phyloP scores from a whole-genome alignment of 805 yeast species.

The Sugiyamaella floridensis region DNA sequence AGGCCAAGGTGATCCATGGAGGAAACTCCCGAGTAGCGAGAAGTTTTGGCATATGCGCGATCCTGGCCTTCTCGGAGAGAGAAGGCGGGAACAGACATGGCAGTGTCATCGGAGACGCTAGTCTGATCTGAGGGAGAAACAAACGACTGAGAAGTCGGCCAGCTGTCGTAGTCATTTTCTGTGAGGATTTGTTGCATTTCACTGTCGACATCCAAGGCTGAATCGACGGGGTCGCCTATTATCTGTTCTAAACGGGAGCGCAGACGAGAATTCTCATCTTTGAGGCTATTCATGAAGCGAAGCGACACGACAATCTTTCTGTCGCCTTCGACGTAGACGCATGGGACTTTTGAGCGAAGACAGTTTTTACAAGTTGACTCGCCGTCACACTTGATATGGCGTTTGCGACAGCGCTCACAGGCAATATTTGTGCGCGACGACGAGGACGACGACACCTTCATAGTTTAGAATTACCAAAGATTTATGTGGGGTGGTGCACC shows the following conservation, averaged over 20 bases:
- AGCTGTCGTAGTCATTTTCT: neutral
- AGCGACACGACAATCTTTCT: constrained; percentile 22
- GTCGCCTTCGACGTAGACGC: constrained; percentile 22
- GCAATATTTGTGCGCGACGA: constrained; percentile 12
- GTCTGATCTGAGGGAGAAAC: constrained; percentile 2
- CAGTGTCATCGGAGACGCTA: neutral
- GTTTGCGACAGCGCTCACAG: constrained; percentile 23
- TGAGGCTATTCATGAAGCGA: constrained; percentile 17
- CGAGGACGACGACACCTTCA: neutral
- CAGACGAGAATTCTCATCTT: constrained; percentile 16
- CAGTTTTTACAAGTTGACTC: constrained; percentile 17
- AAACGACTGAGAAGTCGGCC: neutral
- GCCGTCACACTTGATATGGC: constrained; percentile 23
- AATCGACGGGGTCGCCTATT: neutral
- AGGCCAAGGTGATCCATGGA: constrained; percentile 14
- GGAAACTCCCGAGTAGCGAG: constrained; percentile 6
- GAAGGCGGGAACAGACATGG: neutral
- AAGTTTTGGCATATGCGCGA: neutral
- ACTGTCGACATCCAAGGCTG: neutral
- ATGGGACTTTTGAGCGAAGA: constrained; percentile 11
- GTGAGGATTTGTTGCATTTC: neutral
- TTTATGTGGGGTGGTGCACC: too few species aligned
- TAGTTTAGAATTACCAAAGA: neutral
- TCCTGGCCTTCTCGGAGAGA: neutral
- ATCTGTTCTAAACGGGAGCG: neutral